These are phyloP conservation scores for Colletotrichum godetiae DNA, from an alignment of 2,329 filamentous ascomycete genomes.

Conservation along the genomic window DNA sequence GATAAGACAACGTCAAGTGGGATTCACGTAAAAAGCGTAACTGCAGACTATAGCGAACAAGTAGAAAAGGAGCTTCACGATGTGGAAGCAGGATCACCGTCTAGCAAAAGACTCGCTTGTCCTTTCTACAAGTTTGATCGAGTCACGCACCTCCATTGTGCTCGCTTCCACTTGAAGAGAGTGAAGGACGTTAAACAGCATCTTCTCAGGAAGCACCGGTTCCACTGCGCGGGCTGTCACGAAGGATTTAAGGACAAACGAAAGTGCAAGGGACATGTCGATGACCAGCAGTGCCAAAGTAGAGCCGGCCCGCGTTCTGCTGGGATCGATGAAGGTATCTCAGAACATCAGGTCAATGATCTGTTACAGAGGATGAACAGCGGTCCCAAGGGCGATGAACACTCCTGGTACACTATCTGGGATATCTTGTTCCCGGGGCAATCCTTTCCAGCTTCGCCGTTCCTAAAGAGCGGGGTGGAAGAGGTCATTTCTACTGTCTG, in stretches of 20 bases:
- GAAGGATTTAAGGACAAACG: background rate
- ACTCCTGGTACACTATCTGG: too few relatives aligned
- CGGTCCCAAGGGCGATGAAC: too few relatives aligned
- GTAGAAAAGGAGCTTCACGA: background rate
- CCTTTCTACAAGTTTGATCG: background rate
- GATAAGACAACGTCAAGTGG: too few relatives aligned
- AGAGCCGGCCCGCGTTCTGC: too few relatives aligned
- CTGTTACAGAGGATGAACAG: too few relatives aligned
- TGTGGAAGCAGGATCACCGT: background rate
- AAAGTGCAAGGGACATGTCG: background rate
- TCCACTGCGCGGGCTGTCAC: background rate
- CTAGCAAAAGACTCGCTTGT: background rate
- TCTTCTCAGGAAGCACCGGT: background rate
- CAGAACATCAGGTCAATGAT: too few relatives aligned
- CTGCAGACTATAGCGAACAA: background rate
- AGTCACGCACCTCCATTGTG: background rate
- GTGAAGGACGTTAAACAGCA: background rate
- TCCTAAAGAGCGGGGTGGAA: too few relatives aligned
- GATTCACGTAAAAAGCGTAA: fast-evolving
- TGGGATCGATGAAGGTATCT: too few relatives aligned
- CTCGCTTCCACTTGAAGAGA: background rate
- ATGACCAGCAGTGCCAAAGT: too few relatives aligned
- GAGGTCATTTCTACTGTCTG: too few relatives aligned
- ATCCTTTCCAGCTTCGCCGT: too few relatives aligned
- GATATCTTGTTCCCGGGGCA: too few relatives aligned